Base-by-base conservation (phyloP, 2,329 filamentous ascomycete genomes). In the Cordyceps javanica region DNA sequence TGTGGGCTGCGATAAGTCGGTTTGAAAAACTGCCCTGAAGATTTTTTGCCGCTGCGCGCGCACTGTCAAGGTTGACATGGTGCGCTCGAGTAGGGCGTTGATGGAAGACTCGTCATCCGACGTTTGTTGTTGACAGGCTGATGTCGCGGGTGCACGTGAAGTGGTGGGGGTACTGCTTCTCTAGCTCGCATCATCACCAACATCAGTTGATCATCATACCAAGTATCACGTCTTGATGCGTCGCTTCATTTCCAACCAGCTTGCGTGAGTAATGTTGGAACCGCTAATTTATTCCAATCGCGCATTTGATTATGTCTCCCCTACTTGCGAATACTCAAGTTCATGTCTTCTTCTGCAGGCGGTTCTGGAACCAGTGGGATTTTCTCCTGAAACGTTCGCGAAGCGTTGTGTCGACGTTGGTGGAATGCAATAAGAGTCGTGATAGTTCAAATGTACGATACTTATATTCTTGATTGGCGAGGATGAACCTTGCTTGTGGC, bases 341-440 rank as follows among this genome's bases (percentile, higher is more conserved):
- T 36, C 45, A 80, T 74, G 70, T 92, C 89, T 67, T 73, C 69
- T 8, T 77, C 67, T 34, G 83, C 78, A 6, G 94, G 93, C 23
- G 91, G 81, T 14, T 87, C 87, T 3, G 93, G 91, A 49, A 83
- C 76, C 67, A 76, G 77, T 60, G 79, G 76, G 10, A 72, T 62
- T 80, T 75, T 61, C 76, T 72, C 61, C 77, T 65, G 44, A 74
- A 73, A 19, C 30, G 28, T 7, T 36, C 46, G 30, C 46, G 46
- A 19, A 36, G 13, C 5, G 5, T 50, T 23, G n/a, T 23, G 13
- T 50, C 46, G 3, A 16, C 25, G 3, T 7, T 36, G 25, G 5
- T 36, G 19, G 36, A 32, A 7, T 36, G 11, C 19, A 36, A 50
- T 14, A 32, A 36, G 19, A 32, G 46, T 25, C 19, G 46, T 14